These are phyloP conservation scores for Penicillium sp. DNA, from an alignment of 2,329 filamentous ascomycete species.

Conservation along the genomic window DNA sequence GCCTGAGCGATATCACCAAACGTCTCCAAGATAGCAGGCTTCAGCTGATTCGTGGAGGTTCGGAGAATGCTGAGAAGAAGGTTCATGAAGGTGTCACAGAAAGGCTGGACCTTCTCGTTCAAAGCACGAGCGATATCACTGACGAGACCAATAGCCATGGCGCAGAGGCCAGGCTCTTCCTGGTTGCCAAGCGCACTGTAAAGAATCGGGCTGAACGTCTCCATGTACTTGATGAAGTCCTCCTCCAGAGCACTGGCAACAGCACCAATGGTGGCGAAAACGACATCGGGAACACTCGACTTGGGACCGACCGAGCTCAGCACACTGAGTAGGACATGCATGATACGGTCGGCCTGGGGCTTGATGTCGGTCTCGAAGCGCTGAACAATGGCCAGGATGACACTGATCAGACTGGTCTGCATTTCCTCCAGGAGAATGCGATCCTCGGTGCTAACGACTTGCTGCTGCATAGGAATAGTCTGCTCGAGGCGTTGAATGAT, in stretches of 20 bases:
- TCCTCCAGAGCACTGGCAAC: slow-evolving; percentile 87
- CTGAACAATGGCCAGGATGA: slow-evolving; percentile 86
- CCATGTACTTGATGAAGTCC: slow-evolving; percentile 97
- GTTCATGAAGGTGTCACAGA: slow-evolving; percentile 98
- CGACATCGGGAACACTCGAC: slow-evolving; percentile 89
- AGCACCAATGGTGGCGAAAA: slow-evolving; percentile 90
- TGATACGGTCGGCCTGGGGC: slow-evolving; percentile 88
- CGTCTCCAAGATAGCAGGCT: slow-evolving; percentile 95
- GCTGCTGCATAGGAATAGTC: slow-evolving; percentile 81
- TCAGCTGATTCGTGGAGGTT: slow-evolving; percentile 81
- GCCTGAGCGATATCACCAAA: slow-evolving; percentile 97
- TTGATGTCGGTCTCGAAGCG: slow-evolving; percentile 87
- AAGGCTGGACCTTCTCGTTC: slow-evolving; percentile 86
- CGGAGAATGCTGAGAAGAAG: slow-evolving; percentile 87
- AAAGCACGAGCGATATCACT: slow-evolving; percentile 93
- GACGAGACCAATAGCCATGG: slow-evolving; percentile 95
- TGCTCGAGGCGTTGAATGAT: slow-evolving; percentile 88
- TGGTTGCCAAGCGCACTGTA: slow-evolving; percentile 94
- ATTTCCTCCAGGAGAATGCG: slow-evolving; percentile 95
- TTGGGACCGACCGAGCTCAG: slow-evolving; percentile 74
- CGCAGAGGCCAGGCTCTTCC: slow-evolving; percentile 88
- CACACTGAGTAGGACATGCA: slow-evolving; percentile 81
- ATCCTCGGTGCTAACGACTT: slow-evolving; percentile 96
- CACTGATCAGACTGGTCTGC: slow-evolving; percentile 90
- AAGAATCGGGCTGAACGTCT: slow-evolving; percentile 85